These are phyloP conservation scores for Corymbia citriodora DNA, from an alignment of 441 rosid genomes.

Conservation along the genomic window DNA sequence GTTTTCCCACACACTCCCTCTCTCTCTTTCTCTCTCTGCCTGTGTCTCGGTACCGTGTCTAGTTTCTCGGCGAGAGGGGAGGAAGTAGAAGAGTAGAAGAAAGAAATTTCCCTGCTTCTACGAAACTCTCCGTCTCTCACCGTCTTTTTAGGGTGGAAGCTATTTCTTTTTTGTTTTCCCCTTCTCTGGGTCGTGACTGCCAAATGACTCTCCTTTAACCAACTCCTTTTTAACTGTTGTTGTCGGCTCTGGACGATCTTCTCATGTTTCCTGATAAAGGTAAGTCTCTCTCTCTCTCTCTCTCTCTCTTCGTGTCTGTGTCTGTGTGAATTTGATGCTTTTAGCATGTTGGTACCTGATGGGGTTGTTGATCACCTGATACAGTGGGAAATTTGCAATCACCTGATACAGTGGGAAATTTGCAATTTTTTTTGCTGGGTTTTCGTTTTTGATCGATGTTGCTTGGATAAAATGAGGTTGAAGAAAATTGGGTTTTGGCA, in stretches of 20 bases:
- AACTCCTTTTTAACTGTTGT: background rate
- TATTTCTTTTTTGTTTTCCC: background rate
- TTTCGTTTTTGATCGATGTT: background rate
- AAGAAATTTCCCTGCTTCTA: conserved; percentile 63
- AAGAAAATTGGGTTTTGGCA: background rate
- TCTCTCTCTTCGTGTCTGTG: background rate
- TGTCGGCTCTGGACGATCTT: background rate
- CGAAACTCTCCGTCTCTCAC: conserved; percentile 43
- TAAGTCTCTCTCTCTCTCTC: background rate
- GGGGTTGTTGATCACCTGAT: background rate
- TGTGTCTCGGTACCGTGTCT: conserved; percentile 3
- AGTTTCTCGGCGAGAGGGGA: conserved; percentile 57
- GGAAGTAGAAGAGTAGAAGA: conserved; percentile 72
- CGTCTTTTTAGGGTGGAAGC: conserved; percentile 1
- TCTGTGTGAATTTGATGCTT: background rate
- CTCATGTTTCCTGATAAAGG: background rate
- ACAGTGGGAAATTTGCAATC: background rate
- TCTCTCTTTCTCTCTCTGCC: background rate
- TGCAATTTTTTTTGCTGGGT: background rate
- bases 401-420: background rate
- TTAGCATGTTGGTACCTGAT: background rate
- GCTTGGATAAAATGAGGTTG: background rate
- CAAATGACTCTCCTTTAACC: background rate
- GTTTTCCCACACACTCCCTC: background rate
- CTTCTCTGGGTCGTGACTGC: conserved; percentile 13